Percentiles rank a stretch among this genome's conserved stretches.
Evolutionary conservation across 257 asterid genomes (phyloP).

Genomic region (Phtheirospermum japonicum): DNA sequence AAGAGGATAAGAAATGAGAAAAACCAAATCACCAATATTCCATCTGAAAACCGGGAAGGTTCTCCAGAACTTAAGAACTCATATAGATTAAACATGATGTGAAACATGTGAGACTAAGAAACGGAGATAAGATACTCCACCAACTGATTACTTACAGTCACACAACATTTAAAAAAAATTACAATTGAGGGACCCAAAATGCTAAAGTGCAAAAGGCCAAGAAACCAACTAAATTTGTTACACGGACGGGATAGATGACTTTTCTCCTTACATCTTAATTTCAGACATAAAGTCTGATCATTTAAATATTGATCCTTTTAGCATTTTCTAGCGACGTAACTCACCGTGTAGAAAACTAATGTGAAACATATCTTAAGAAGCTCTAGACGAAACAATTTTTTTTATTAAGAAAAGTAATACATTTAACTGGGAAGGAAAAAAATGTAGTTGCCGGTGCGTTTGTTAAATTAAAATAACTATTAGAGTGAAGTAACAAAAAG

Average conservation of each 20-base stretch:
- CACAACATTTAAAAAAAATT: neutral
- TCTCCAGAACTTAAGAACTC: neutral
- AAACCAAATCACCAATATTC: neutral
- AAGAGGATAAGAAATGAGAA: neutral
- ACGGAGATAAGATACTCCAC: too few relatives aligned
- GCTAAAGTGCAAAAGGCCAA: neutral
- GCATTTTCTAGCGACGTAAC: neutral
- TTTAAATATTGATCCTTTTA: slow-evolving; percentile 8
- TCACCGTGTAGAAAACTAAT: neutral
- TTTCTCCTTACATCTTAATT: neutral
- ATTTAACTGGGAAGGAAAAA: slow-evolving; percentile 12
- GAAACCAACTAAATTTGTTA: neutral
- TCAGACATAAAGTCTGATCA: neutral
- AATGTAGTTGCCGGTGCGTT: neutral
- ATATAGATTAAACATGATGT: neutral
- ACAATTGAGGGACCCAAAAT: neutral
- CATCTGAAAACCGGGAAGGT: slow-evolving; percentile 2
- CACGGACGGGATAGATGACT: neutral
- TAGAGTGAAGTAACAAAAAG: neutral
- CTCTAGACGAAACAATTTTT: neutral
- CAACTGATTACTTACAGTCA: neutral
- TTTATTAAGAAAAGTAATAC: neutral
- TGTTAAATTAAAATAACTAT: slow-evolving; percentile 17
- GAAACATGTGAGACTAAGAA: neutral
- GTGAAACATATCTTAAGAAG: neutral